These are phyloP conservation scores for Calocera cornea DNA, from an alignment of 768 basidiomycete species.

Conservation along the genomic window DNA sequence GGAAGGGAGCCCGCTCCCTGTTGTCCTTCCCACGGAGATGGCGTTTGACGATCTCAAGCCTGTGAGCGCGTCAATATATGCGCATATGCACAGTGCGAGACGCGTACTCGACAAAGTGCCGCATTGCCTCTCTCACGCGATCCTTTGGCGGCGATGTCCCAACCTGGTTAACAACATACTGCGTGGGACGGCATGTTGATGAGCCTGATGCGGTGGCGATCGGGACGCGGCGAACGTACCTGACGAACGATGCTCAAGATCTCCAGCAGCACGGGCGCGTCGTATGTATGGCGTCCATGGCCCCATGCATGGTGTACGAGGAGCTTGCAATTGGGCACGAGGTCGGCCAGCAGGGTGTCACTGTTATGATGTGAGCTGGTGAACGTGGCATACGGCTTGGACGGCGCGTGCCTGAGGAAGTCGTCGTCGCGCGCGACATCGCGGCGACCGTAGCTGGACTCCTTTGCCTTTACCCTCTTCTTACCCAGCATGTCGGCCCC, in stretches of 20 bases:
- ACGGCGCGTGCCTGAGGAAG: conserved; percentile 45
- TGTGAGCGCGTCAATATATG: neutral
- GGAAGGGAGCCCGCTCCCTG: neutral
- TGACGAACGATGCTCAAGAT: conserved; percentile 62
- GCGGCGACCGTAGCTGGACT: conserved; percentile 22
- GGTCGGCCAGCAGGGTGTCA: conserved; percentile 1
- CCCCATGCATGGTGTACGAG: neutral
- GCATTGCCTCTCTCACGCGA: neutral
- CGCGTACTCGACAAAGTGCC: neutral
- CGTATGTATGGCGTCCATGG: neutral
- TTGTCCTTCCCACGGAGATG: neutral
- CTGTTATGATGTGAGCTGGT: neutral
- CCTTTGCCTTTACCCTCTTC: conserved; percentile 6
- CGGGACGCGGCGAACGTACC: conserved; percentile 35
- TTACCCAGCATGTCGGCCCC: neutral
- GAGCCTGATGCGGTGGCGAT: conserved; percentile 19
- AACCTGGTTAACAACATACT: conserved; percentile 14
- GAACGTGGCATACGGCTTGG: neutral
- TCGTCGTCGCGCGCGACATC: conserved; percentile 86
- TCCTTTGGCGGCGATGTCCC: neutral
- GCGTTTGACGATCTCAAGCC: neutral
- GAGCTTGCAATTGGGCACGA: neutral
- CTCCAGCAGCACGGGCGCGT: conserved; percentile 21
- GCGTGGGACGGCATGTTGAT: conserved; percentile 36
- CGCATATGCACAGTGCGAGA: neutral